These are phyloP conservation scores for Aspergillus felis DNA, from an alignment of 2,329 filamentous ascomycete genomes.

Conservation along the genomic window DNA sequence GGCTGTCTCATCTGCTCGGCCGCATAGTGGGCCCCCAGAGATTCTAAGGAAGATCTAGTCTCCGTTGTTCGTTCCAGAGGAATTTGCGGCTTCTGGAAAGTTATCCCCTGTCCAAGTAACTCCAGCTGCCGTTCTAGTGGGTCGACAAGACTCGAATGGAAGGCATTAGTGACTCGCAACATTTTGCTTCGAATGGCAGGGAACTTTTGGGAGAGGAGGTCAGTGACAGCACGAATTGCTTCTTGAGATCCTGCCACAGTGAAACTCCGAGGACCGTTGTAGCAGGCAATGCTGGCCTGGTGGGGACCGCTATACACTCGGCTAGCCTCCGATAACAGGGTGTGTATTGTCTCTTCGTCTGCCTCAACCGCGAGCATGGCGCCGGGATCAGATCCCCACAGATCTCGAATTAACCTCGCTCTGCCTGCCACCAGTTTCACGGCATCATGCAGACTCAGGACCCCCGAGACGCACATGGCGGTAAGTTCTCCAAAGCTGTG, in stretches of 20 bases:
- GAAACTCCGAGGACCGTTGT: conserved; percentile 20
- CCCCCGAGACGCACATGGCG: conserved; percentile 30
- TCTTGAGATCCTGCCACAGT: conserved; percentile 19
- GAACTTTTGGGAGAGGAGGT: conserved; percentile 6
- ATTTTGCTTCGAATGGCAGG: conserved; percentile 28
- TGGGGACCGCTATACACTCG: background rate
- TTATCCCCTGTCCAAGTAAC: conserved; percentile 23
- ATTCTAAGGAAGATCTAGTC: conserved; percentile 8
- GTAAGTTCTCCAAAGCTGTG: conserved; percentile 39
- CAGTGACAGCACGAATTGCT: conserved; percentile 10
- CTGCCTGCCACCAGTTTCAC: conserved; percentile 28
- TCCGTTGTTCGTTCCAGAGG: conserved; percentile 18
- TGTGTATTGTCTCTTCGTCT: conserved; percentile 10
- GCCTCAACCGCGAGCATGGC: conserved; percentile 34
- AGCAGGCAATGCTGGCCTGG: conserved; percentile 21
- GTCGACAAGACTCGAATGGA: conserved; percentile 45
- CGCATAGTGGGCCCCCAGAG: conserved; percentile 21
- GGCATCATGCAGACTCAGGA: conserved; percentile 26
- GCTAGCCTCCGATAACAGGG: background rate
- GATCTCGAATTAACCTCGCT: conserved; percentile 27
- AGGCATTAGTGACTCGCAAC: conserved; percentile 47
- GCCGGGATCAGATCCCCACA: conserved; percentile 31
- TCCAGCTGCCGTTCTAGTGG: conserved; percentile 25
- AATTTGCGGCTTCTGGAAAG: conserved; percentile 30
- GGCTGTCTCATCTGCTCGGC: conserved; percentile 38